Base-by-base conservation (phyloP, 768 basidiomycete species). In the Neoboletus magnificus region DNA sequence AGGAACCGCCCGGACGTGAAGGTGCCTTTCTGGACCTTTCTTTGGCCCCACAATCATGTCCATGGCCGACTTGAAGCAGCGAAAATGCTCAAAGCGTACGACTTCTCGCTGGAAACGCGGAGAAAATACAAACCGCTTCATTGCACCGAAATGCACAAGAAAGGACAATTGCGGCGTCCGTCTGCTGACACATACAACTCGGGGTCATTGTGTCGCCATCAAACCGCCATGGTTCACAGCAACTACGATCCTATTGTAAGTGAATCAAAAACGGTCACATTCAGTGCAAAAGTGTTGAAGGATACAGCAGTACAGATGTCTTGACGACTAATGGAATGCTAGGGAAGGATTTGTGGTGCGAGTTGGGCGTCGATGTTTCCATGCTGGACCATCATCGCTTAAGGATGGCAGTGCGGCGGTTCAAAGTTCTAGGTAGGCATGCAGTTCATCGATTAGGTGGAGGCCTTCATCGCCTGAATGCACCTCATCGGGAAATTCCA, bases 381-480 rank as follows among this genome's bases (percentile, higher is more conserved):
- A n/a, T n/a, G n/a, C n/a, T 27, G 25, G 23, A 43, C 9, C 25
- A 32, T 11, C 25, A n/a, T n/a, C 45, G 36, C 48, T 33, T 33
- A 33, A 33, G 15, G 20, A 40, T 39, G 29, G 5, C 16, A 22
- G 29, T 46, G 58, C 33, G 42, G 54, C 8, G 44, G 36, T 40
- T 58, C 49, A 55, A 41, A 66, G 30, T 22, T 54, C 62, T 3
- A 70, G 57, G 52, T 54, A 63, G 15, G 64, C 25, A 10, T 68
- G 57, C 32, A 70, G 23, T 51, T 68, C 68, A 43, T 70, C 62
- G 43, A 68, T 57, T 22, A 61, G 51, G 37, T 55, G 45, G 15
- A 59, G 48, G 23, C 36, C 47, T 39, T 23, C 46, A 39, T 51
- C 42, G 12, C 41, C 32, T 25, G 46, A 15, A 36, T 50, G 20